phyloP scores from a whole-genome alignment of 352 stramenopile species.

The Halophytophthora batemanensis region DNA sequence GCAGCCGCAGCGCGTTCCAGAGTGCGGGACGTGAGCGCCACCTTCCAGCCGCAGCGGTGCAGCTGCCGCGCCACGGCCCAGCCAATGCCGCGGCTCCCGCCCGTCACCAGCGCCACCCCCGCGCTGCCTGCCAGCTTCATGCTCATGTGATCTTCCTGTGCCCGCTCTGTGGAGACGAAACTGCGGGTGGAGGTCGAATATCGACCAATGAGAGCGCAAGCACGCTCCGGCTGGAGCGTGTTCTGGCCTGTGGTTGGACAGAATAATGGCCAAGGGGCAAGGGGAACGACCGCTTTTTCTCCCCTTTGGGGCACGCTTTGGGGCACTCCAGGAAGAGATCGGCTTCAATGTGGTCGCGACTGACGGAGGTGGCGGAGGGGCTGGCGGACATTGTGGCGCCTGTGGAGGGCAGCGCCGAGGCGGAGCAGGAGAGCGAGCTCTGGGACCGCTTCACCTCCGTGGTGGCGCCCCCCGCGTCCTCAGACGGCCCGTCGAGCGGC shows the following conservation, averaged over 20 bases:
- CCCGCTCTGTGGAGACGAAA: no score
- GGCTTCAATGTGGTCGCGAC: constrained; percentile 56
- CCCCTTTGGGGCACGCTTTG: no score
- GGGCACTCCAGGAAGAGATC: background rate
- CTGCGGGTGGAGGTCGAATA: no score
- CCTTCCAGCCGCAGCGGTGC: constrained; percentile 55
- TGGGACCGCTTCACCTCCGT: constrained; percentile 43
- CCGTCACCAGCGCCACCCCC: constrained; percentile 64
- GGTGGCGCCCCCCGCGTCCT: constrained; percentile 33
- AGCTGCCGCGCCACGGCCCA: constrained; percentile 69
- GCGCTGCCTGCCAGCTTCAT: no score
- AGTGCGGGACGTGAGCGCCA: constrained; percentile 71
- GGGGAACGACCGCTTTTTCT: no score
- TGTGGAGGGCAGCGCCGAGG: constrained; percentile 23
- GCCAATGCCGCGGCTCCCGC: constrained; percentile 77
- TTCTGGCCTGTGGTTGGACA: no score
- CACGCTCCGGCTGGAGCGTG: no score
- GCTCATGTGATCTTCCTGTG: no score
- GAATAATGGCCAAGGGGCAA: no score
- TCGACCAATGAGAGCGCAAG: no score
- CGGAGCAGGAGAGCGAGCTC: constrained; percentile 27
- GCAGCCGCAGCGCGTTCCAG: constrained; percentile 49
- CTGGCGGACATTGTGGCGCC: constrained; percentile 72
- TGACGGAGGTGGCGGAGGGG: constrained; percentile 55
- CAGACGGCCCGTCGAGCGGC: background rate